These are phyloP conservation scores for Papiliotrema nemorosa DNA, from an alignment of 1,284 basidiomycete species.

Conservation along the genomic window DNA sequence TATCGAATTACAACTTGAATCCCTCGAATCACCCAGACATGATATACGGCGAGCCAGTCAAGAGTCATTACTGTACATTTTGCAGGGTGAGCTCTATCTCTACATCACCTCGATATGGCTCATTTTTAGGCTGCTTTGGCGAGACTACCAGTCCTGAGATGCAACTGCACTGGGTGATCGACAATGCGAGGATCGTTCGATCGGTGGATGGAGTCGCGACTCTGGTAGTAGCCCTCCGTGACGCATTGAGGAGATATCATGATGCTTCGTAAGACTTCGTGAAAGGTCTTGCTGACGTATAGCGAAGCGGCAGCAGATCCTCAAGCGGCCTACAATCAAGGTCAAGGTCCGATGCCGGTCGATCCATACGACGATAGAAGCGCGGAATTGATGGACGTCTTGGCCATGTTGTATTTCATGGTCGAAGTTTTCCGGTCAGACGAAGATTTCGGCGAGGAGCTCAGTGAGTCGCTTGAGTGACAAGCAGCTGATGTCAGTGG, in stretches of 20 bases:
- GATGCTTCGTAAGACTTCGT: constrained; percentile 25
- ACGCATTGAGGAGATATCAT: constrained; percentile 77
- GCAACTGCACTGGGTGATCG: constrained; percentile 92
- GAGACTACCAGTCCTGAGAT: constrained; percentile 88
- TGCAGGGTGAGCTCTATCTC: constrained; percentile 64
- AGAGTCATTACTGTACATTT: constrained; percentile 78
- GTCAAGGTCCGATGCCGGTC: constrained; percentile 18
- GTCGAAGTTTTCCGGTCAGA: constrained; percentile 88
- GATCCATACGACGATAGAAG: constrained; percentile 51
- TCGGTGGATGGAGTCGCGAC: constrained; percentile 77
- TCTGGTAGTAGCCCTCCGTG: constrained; percentile 83
- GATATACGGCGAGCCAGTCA: constrained; percentile 80
- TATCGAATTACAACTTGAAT: constrained; percentile 74
- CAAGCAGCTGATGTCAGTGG: constrained; percentile 60
- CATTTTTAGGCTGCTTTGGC: constrained; percentile 73
- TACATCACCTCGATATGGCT: neutral
- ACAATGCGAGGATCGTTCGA: constrained; percentile 85
- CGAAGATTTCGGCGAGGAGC: constrained; percentile 88
- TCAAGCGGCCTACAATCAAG: constrained; percentile 1
- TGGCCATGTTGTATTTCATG: constrained; percentile 89
- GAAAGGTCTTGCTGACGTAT: neutral
- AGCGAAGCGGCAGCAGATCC: constrained; percentile 15
- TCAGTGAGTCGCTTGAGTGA: constrained; percentile 64
- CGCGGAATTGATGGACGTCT: constrained; percentile 83
- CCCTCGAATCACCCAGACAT: constrained; percentile 77